Conservation (phyloP, 768 basidiomycete species). For the Naganishia onofrii region DNA sequence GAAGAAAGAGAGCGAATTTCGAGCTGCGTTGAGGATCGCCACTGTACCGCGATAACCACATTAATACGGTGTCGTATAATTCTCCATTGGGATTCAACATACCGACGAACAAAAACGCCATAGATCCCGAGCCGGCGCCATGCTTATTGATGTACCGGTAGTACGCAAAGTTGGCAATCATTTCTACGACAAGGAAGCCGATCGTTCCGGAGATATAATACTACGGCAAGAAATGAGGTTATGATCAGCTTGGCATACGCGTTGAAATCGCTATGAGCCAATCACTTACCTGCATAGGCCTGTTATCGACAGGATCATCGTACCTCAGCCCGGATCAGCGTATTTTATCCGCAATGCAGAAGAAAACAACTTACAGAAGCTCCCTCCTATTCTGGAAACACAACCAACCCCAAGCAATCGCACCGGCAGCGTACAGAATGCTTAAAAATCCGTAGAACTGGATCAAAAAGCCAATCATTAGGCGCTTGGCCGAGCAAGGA, state of each 20-base stretch:
- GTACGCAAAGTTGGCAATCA: constrained; percentile 89
- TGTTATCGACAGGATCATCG: background rate
- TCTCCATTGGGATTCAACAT: constrained; percentile 41
- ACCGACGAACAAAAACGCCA: constrained; percentile 92
- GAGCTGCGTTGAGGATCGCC: constrained; percentile 88
- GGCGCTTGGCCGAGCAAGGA: background rate
- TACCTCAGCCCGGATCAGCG: background rate
- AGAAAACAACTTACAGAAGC: constrained; percentile 66
- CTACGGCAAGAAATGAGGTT: constrained; percentile 55
- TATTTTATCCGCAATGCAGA: constrained; percentile 57
- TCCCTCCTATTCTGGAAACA: constrained; percentile 79
- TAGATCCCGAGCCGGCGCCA: constrained; percentile 51
- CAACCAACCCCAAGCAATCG: constrained; percentile 72
- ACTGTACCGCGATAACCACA: constrained; percentile 55
- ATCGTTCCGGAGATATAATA: constrained; percentile 88
- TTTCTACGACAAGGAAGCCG: constrained; percentile 83
- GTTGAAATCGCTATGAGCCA: background rate
- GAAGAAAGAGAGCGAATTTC: constrained; percentile 91
- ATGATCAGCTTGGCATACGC: background rate
- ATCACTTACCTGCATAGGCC: constrained; percentile 22
- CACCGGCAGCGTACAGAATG: constrained; percentile 70
- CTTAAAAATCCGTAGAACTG: constrained; percentile 88
- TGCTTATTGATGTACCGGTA: constrained; percentile 82
- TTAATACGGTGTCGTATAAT: too few relatives aligned
- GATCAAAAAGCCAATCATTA: constrained; percentile 21